These are phyloP conservation scores for Populus trichocarpa DNA, from an alignment of 441 rosid genomes.

Conservation along the genomic window DNA sequence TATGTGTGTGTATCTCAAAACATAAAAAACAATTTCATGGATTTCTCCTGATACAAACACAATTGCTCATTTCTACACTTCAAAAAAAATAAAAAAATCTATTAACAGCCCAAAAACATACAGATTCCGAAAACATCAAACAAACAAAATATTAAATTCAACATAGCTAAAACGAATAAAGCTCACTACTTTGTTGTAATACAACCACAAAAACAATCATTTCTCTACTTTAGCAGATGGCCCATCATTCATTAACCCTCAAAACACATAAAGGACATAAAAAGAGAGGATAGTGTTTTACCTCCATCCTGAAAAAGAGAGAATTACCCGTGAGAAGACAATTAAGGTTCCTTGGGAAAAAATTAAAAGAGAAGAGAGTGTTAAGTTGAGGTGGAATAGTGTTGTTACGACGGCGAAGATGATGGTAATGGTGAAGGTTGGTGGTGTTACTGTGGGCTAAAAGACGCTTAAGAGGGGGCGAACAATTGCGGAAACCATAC, in stretches of 20 bases:
- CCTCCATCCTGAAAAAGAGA: constrained; percentile 65
- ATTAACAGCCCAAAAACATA: not conserved
- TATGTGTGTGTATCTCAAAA: not conserved
- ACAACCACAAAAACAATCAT: not conserved
- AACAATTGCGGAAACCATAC: constrained; percentile 45
- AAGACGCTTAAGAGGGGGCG: constrained; percentile 36
- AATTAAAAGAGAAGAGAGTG: constrained; percentile 22
- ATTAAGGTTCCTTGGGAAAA: constrained; percentile 18
- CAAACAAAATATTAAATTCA: not conserved
- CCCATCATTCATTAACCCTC: not conserved
- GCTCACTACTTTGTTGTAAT: not conserved
- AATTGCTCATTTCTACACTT: not conserved
- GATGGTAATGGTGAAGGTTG: constrained; percentile 9
- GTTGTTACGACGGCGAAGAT: not conserved
- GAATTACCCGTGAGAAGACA: constrained; percentile 37
- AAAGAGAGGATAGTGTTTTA: constrained; percentile 10
- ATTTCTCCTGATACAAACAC: not conserved
- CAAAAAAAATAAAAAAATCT: too few species aligned
- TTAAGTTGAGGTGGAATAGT: not conserved
- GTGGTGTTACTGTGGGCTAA: constrained; percentile 10
- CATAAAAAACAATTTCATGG: not conserved
- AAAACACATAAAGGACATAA: not conserved
- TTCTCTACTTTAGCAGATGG: not conserved
- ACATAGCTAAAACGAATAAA: not conserved
- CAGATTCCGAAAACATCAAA: not conserved